phyloP scores from a whole-genome alignment of 805 yeast genomes.

The Monosporozyma unispora region DNA sequence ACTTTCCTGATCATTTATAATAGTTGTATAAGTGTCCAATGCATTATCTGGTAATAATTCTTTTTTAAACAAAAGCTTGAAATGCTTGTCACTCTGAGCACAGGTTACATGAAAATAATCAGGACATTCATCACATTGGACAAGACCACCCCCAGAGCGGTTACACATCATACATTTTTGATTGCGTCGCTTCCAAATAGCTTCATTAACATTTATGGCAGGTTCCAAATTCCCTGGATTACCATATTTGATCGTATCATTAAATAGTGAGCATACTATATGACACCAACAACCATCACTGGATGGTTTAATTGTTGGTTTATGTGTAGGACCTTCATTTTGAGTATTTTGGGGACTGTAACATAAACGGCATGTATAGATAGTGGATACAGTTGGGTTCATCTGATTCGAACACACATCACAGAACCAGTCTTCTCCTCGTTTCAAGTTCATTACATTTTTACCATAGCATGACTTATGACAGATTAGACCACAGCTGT shows the following conservation, averaged over 20 bases:
- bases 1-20: neutral
- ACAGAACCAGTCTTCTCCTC: slow-evolving; percentile 54
- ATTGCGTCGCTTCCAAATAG: slow-evolving; percentile 27
- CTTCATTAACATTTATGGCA: slow-evolving; percentile 31
- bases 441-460: neutral
- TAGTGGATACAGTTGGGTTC: slow-evolving; percentile 47
- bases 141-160: slow-evolving; percentile 38
- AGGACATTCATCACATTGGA: slow-evolving; percentile 15
- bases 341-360: slow-evolving; percentile 41
- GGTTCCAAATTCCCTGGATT: slow-evolving; percentile 39
- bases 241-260: slow-evolving; percentile 37
- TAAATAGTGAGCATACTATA: slow-evolving; percentile 57
- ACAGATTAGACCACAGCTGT: slow-evolving; percentile 57
- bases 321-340: slow-evolving; percentile 38
- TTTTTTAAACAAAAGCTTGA: slow-evolving; percentile 10
- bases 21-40: neutral
- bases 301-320: slow-evolving; percentile 46
- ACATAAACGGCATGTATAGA: slow-evolving; percentile 63
- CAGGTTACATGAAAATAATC: slow-evolving; percentile 21
- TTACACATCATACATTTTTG: slow-evolving; percentile 39
- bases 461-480: slow-evolving; percentile 68
- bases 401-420: slow-evolving; percentile 68
- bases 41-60: neutral
- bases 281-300: slow-evolving; percentile 69
- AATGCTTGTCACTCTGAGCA: slow-evolving; percentile 14